Percentiles rank a stretch among this genome's conserved stretches.
phyloP scores from a whole-genome alignment of 1,284 basidiomycete species.

The Taiwanofungus camphoratus region DNA sequence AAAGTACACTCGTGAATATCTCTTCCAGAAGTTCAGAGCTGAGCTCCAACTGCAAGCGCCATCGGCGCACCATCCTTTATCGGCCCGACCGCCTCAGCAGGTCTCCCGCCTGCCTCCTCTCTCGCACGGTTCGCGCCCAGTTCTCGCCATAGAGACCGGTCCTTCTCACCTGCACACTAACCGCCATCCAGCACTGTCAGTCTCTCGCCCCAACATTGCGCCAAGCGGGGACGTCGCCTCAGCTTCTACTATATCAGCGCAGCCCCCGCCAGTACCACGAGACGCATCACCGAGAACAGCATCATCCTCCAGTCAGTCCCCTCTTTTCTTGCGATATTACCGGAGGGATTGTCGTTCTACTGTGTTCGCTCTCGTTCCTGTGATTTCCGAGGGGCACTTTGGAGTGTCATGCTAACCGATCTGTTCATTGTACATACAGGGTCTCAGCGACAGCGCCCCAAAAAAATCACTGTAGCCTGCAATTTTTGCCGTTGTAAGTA shows the following conservation, averaged over 20 bases:
- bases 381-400: not conserved
- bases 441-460: conserved; percentile 49
- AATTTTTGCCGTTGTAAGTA: conserved; percentile 79
- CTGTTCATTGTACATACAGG: conserved; percentile 29
- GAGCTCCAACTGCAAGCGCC: conserved; percentile 51
- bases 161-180: conserved; percentile 38
- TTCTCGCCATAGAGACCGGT: conserved; percentile 67
- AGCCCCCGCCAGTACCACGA: conserved; percentile 19
- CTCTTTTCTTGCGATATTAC: conserved; percentile 8
- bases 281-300: conserved; percentile 29
- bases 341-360: conserved; percentile 4
- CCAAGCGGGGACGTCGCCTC: conserved; percentile 20
- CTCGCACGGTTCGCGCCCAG: conserved; percentile 50
- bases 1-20: conserved; percentile 76
- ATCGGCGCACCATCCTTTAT: conserved; percentile 38
- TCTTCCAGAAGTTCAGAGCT: conserved; percentile 69
- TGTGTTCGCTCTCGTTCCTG: conserved; percentile 7
- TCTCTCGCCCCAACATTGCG: conserved; percentile 34
- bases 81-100: conserved; percentile 25
- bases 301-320: conserved; percentile 27
- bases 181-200: conserved; percentile 44
- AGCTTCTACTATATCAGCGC: conserved; percentile 16
- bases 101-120: conserved; percentile 31
- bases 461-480: conserved; percentile 80
- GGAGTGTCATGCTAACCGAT: conserved; percentile 13